Conservation (phyloP, 2,329 filamentous ascomycete species). For the Fusarium palustre region DNA sequence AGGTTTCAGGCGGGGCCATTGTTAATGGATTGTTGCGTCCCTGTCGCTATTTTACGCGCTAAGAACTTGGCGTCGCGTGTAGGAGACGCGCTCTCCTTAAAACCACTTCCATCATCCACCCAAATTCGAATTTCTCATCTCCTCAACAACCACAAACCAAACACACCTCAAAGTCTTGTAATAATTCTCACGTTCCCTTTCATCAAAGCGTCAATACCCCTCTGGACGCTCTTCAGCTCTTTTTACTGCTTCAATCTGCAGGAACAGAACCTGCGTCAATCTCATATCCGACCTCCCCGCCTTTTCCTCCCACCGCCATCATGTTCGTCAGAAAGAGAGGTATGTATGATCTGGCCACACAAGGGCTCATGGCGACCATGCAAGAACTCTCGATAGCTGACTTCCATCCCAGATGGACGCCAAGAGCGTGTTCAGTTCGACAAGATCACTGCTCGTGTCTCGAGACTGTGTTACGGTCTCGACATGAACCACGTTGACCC, state of each 20-base stretch:
- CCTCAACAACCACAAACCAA: conserved; percentile 41
- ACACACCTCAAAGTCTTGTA: conserved; percentile 27
- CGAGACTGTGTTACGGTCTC: conserved; percentile 95
- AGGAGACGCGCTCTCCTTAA: conserved; percentile 54
- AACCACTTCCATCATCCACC: conserved; percentile 49
- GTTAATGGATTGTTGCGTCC: conserved; percentile 48
- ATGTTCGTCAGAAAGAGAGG: conserved; percentile 75
- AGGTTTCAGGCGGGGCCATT: conserved; percentile 44
- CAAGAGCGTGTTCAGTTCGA: conserved; percentile 99
- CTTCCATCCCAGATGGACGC: conserved; percentile 81
- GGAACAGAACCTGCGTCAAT: conserved; percentile 41
- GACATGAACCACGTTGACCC: conserved; percentile 96
- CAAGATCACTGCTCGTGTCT: conserved; percentile 99
- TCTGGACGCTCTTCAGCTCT: conserved; percentile 40
- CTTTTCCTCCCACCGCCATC: conserved; percentile 48
- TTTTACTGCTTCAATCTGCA: conserved; percentile 44
- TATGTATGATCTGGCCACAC: conserved; percentile 53
- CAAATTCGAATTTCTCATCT: conserved; percentile 43
- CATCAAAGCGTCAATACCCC: conserved; percentile 24
- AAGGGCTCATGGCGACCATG: neutral
- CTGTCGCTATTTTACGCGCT: conserved; percentile 49
- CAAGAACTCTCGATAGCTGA: conserved; percentile 44
- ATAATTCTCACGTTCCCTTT: conserved; percentile 32
- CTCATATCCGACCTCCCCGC: conserved; percentile 37
- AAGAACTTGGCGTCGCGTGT: conserved; percentile 52